These are phyloP conservation scores for Williopsis jadinii DNA, from an alignment of 1,139 yeast genomes.

Conservation along the genomic window DNA sequence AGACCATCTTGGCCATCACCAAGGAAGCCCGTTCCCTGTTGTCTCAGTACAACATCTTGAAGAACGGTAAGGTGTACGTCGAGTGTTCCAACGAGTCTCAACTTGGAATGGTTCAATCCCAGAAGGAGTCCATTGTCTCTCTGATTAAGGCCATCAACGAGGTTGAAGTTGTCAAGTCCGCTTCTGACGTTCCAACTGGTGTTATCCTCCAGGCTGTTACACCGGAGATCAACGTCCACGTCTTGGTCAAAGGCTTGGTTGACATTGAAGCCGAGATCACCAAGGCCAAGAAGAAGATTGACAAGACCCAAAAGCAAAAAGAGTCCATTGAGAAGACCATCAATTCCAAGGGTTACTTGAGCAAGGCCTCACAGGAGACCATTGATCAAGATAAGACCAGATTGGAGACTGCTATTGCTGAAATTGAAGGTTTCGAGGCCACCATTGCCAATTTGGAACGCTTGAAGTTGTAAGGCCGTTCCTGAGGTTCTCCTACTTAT, in stretches of 20 bases:
- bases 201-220: slow-evolving; percentile 80
- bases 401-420: slow-evolving; percentile 70
- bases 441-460: slow-evolving; percentile 72
- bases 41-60: slow-evolving; percentile 81
- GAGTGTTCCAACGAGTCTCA: slow-evolving; percentile 51
- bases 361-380: slow-evolving; percentile 78
- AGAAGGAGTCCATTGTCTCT: slow-evolving; percentile 79
- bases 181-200: slow-evolving; percentile 70
- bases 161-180: slow-evolving; percentile 51
- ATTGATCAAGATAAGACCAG: slow-evolving; percentile 68
- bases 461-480: slow-evolving; percentile 43
- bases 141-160: slow-evolving; percentile 85
- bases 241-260: slow-evolving; percentile 89
- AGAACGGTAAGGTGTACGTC: slow-evolving; percentile 80
- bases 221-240: slow-evolving; percentile 78
- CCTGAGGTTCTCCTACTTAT: no score
- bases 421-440: slow-evolving; percentile 76
- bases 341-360: slow-evolving; percentile 71
- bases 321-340: slow-evolving; percentile 53
- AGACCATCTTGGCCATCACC: slow-evolving; percentile 76
- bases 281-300: slow-evolving; percentile 74
- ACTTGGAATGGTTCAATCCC: slow-evolving; percentile 51
- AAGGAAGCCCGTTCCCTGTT: slow-evolving; percentile 89
- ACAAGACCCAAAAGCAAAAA: slow-evolving; percentile 43
- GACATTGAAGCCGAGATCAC: slow-evolving; percentile 86